Conservation (phyloP, 164 flowering plant species). For the Piper betle region DNA sequence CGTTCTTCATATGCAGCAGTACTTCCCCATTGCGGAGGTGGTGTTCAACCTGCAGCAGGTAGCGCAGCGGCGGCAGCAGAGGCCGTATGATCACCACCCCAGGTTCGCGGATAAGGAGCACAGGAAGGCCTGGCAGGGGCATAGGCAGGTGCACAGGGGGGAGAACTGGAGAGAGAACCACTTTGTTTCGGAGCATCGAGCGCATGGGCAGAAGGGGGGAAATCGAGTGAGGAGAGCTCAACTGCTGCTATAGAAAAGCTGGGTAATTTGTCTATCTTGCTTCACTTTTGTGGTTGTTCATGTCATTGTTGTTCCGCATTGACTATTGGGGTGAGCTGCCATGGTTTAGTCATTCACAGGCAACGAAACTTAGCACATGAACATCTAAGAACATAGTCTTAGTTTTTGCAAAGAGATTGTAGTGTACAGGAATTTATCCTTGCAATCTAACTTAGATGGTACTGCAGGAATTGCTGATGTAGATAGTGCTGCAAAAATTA, state of each 20-base stretch:
- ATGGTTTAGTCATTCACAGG: too few relatives aligned
- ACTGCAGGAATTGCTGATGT: slow-evolving; percentile 13
- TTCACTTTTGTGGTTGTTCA: neutral
- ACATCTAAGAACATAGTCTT: too few relatives aligned
- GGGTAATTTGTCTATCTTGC: slow-evolving; percentile 10
- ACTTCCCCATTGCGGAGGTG: slow-evolving; percentile 59
- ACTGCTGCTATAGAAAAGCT: slow-evolving; percentile 14
- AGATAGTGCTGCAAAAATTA: slow-evolving; percentile 15
- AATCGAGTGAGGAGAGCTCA: slow-evolving; percentile 16
- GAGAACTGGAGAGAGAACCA: slow-evolving; percentile 30
- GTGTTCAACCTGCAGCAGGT: slow-evolving; percentile 49
- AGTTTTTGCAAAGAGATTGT: too few relatives aligned
- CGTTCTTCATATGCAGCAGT: slow-evolving; percentile 84
- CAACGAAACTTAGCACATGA: too few relatives aligned
- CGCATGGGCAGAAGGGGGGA: slow-evolving; percentile 13
- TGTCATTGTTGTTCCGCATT: too few relatives aligned
- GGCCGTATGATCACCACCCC: slow-evolving; percentile 23
- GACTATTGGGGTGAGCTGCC: too few relatives aligned
- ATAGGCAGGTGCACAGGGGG: slow-evolving; percentile 26
- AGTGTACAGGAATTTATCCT: too few relatives aligned
- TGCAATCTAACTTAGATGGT: too few relatives aligned
- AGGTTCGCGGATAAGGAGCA: slow-evolving; percentile 28
- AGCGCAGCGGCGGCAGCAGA: slow-evolving; percentile 41
- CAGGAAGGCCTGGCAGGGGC: slow-evolving; percentile 26
- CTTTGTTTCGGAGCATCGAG: too few relatives aligned